phyloP scores from a whole-genome alignment of 2,329 filamentous ascomycete genomes.

The Cytospora schulzeri region DNA sequence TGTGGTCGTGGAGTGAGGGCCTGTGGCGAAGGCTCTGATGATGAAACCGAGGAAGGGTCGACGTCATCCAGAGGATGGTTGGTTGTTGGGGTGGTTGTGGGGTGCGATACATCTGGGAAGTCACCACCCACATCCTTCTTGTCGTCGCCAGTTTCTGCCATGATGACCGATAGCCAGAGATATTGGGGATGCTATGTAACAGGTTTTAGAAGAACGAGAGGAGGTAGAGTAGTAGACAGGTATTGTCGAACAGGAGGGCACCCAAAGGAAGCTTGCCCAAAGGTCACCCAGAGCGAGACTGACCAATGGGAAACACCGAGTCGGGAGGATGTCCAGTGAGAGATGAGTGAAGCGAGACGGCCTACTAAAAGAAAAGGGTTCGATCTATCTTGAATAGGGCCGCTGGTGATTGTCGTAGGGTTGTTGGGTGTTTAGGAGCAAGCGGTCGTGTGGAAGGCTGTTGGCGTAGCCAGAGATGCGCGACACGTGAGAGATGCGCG shows the following conservation, averaged over 20 bases:
- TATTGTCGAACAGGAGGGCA: too few species aligned
- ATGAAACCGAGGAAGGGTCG: neutral
- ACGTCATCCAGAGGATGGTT: neutral
- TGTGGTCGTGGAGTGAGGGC: slow-evolving; percentile 36
- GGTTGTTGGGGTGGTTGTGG: neutral
- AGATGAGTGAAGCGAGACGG: neutral
- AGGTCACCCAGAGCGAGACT: neutral
- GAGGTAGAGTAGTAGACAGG: too few species aligned
- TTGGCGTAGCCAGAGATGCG: neutral
- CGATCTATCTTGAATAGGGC: neutral
- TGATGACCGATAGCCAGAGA: neutral
- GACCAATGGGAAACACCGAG: neutral
- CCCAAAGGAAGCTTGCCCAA: neutral
- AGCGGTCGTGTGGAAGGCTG: neutral
- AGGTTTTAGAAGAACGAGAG: neutral
- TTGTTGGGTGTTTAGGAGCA: neutral
- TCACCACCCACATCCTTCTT: neutral
- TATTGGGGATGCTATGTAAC: neutral
- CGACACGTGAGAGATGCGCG: neutral
- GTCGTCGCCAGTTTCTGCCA: neutral
- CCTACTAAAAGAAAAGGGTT: neutral
- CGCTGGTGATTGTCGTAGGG: neutral
- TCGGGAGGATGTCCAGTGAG: neutral
- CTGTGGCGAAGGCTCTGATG: neutral
- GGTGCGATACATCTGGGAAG: neutral